Percentiles rank a stretch among this genome's conserved stretches.
Evolutionary conservation across 306 rosid genomes (phyloP).

Genomic region (Dalbergia cultrata): DNA sequence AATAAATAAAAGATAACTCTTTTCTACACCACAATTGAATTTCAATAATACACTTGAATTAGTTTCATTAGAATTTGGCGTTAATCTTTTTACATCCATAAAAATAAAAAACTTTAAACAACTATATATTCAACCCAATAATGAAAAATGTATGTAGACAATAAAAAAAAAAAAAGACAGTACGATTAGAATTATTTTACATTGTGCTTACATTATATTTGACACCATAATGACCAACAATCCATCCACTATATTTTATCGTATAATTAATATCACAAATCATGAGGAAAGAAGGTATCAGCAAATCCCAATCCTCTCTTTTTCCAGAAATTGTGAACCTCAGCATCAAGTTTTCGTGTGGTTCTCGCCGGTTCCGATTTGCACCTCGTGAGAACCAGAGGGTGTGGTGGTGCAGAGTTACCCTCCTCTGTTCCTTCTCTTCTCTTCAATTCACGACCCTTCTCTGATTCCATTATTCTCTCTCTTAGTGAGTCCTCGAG

Average conservation of each 20-base stretch:
- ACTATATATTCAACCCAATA: background rate
- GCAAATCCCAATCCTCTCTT: conserved; percentile 54
- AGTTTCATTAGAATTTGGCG: too few relatives aligned
- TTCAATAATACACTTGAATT: too few relatives aligned
- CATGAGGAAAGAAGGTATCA: conserved; percentile 52
- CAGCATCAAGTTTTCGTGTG: conserved; percentile 56
- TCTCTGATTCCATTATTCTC: conserved; percentile 50
- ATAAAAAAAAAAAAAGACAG: background rate
- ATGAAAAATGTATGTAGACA: background rate
- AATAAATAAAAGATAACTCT: background rate
- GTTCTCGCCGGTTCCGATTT: conserved; percentile 85
- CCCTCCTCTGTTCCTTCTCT: conserved; percentile 40
- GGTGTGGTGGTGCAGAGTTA: conserved; percentile 40
- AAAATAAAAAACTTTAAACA: too few relatives aligned
- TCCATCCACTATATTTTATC: too few relatives aligned
- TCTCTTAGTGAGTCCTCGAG: conserved; percentile 53
- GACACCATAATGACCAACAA: too few relatives aligned
- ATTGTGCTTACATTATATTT: too few relatives aligned
- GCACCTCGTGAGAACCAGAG: conserved; percentile 75
- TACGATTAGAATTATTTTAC: background rate
- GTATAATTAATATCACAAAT: conserved; percentile 53
- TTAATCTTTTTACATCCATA: too few relatives aligned
- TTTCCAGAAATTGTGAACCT: conserved; percentile 48
- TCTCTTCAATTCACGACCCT: conserved; percentile 31
- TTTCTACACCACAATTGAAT: too few relatives aligned